Evolutionary conservation across 352 stramenopile species (phyloP).

Genomic region (Phytophthora ramorum): DNA sequence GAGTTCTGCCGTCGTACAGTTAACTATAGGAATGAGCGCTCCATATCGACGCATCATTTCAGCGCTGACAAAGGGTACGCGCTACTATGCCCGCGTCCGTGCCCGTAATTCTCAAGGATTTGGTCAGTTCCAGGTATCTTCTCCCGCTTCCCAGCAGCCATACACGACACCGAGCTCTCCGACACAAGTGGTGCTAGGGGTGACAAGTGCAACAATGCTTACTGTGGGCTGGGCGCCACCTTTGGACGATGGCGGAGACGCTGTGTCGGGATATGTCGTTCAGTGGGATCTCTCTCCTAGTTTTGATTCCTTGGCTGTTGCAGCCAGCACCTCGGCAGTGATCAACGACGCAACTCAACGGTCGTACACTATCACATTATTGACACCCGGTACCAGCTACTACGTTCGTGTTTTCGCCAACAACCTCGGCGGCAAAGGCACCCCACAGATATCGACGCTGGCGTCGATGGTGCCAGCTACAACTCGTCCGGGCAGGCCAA

Average conservation of each 20-base stretch:
- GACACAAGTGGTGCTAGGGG: constrained; percentile 76
- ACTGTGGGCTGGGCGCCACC: constrained; percentile 90
- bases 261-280: constrained; percentile 89
- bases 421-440: constrained; percentile 64
- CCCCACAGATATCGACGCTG: constrained; percentile 60
- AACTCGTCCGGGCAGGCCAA: constrained; percentile 71
- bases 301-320: constrained; percentile 86
- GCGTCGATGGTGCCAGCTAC: constrained; percentile 57
- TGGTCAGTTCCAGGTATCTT: constrained; percentile 87
- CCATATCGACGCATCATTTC: constrained; percentile 69
- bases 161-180: constrained; percentile 91
- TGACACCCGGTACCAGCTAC: constrained; percentile 87
- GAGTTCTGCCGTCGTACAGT: constrained; percentile 43
- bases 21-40: constrained; percentile 62
- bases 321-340: constrained; percentile 60
- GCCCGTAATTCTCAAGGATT: constrained; percentile 76
- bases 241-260: constrained; percentile 89
- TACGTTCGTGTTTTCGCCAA: constrained; percentile 91
- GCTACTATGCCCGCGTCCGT: constrained; percentile 81
- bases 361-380: constrained; percentile 81
- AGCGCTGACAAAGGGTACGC: constrained; percentile 63
- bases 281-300: constrained; percentile 92
- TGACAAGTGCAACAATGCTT: constrained; percentile 91
- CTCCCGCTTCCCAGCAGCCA: constrained; percentile 90
- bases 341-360: constrained; percentile 67